Evolutionary conservation across 208 protist species (phyloP).

Genomic region (Leishmania martiniquensis): DNA sequence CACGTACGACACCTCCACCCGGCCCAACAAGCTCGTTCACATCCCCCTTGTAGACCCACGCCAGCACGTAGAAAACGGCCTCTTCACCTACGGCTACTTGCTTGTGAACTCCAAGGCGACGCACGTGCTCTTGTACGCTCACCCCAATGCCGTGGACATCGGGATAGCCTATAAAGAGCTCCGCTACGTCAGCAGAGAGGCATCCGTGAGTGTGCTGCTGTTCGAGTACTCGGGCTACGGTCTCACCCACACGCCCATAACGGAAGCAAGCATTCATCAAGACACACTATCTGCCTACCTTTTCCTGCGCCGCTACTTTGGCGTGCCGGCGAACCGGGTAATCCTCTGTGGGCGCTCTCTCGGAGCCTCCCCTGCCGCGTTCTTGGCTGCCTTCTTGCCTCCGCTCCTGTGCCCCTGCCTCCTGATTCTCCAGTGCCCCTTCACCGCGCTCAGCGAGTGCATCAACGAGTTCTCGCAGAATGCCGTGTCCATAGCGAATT

Average conservation of each 20-base stretch:
- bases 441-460: slow-evolving; percentile 78
- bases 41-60: slow-evolving; percentile 61
- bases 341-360: slow-evolving; percentile 86
- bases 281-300: slow-evolving; percentile 70
- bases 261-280: slow-evolving; percentile 61
- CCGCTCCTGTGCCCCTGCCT: slow-evolving; percentile 47
- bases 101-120: slow-evolving; percentile 53
- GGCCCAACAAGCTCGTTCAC: slow-evolving; percentile 54
- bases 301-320: slow-evolving; percentile 60
- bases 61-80: slow-evolving; percentile 51
- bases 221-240: slow-evolving; percentile 90
- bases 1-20: slow-evolving; percentile 57
- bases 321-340: slow-evolving; percentile 54
- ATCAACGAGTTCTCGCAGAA: slow-evolving; percentile 69
- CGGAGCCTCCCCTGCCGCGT: slow-evolving; percentile 59
- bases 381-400: slow-evolving; percentile 51
- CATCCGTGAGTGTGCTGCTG: slow-evolving; percentile 60
- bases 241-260: slow-evolving; percentile 50
- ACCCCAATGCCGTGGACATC: slow-evolving; percentile 88
- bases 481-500: slow-evolving; percentile 63
- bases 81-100: slow-evolving; percentile 65
- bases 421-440: slow-evolving; percentile 75
- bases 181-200: slow-evolving; percentile 55
- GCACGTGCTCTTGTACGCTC: slow-evolving; percentile 81
- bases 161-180: slow-evolving; percentile 76